These are phyloP conservation scores for Plasmopara halstedii DNA, from an alignment of 352 stramenopile genomes.

Conservation along the genomic window DNA sequence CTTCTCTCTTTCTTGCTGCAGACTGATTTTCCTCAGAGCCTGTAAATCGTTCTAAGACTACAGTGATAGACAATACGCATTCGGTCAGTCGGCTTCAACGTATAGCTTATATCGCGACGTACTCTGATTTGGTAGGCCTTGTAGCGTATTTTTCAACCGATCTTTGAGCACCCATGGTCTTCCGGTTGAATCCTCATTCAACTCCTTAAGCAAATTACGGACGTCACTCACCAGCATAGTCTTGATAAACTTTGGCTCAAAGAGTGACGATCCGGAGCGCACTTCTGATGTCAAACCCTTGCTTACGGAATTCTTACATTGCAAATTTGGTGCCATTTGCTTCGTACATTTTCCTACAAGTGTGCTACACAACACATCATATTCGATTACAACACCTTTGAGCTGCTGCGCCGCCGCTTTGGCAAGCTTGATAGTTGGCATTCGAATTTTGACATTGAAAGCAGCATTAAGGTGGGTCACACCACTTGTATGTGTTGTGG, in stretches of 20 bases:
- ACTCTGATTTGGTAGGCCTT: conserved; percentile 54
- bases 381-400: conserved; percentile 71
- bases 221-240: conserved; percentile 62
- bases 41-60: conserved; percentile 52
- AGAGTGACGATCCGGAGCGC: conserved; percentile 20
- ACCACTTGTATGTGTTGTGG: no score
- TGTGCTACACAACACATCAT: conserved; percentile 69
- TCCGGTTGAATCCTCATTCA: conserved; percentile 52
- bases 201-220: conserved; percentile 48
- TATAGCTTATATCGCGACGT: conserved; percentile 7
- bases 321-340: conserved; percentile 28
- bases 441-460: no score
- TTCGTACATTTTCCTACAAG: conserved; percentile 38
- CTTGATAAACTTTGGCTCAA: conserved; percentile 22
- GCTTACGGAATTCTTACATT: conserved; percentile 13
- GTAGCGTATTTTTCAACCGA: conserved; percentile 49
- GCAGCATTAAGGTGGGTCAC: no score
- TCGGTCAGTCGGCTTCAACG: neutral
- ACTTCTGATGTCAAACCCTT: conserved; percentile 10
- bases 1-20: conserved; percentile 30
- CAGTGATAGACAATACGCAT: conserved; percentile 1
- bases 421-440: conserved; percentile 55
- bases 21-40: conserved; percentile 16
- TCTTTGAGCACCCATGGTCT: conserved; percentile 62
- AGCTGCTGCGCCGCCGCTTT: conserved; percentile 57